These are phyloP conservation scores for Ceratobasidium sp. DNA, from an alignment of 1,284 basidiomycete genomes.

Conservation along the genomic window DNA sequence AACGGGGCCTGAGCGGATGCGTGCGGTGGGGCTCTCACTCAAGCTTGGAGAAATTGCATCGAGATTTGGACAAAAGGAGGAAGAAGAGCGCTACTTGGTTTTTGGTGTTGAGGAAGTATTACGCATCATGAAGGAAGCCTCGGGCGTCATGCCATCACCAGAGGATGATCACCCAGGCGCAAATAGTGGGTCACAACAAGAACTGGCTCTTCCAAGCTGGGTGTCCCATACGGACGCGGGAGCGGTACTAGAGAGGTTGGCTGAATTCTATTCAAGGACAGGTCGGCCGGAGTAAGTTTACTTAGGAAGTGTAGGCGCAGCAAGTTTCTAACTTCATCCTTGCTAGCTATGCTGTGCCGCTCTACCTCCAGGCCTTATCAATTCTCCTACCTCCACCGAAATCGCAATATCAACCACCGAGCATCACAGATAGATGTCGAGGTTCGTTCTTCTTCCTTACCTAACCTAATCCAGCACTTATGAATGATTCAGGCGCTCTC, in stretches of 20 bases:
- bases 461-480: neutral
- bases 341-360: slow-evolving; percentile 64
- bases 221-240: slow-evolving; percentile 65
- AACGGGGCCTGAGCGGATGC: slow-evolving; percentile 58
- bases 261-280: slow-evolving; percentile 63
- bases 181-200: slow-evolving; percentile 38
- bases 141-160: neutral
- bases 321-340: slow-evolving; percentile 13
- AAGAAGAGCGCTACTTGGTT: slow-evolving; percentile 65
- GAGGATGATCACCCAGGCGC: neutral
- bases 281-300: slow-evolving; percentile 66
- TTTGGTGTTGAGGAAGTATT: slow-evolving; percentile 69
- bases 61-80: slow-evolving; percentile 52
- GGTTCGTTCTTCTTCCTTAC: slow-evolving; percentile 51
- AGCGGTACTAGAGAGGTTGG: slow-evolving; percentile 72
- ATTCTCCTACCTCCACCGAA: slow-evolving; percentile 64
- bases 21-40: slow-evolving; percentile 67
- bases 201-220: slow-evolving; percentile 63
- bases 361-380: slow-evolving; percentile 70
- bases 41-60: slow-evolving; percentile 69
- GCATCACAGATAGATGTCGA: slow-evolving; percentile 62
- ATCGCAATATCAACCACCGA: slow-evolving; percentile 48
- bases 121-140: slow-evolving; percentile 45
- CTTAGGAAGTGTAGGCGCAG: slow-evolving; percentile 30
- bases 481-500: slow-evolving; percentile 61